Evolutionary conservation across 2,329 filamentous ascomycete species (phyloP), one percentile per base, ranked within the genome.

Genomic region (Beauveria caledonica): DNA sequence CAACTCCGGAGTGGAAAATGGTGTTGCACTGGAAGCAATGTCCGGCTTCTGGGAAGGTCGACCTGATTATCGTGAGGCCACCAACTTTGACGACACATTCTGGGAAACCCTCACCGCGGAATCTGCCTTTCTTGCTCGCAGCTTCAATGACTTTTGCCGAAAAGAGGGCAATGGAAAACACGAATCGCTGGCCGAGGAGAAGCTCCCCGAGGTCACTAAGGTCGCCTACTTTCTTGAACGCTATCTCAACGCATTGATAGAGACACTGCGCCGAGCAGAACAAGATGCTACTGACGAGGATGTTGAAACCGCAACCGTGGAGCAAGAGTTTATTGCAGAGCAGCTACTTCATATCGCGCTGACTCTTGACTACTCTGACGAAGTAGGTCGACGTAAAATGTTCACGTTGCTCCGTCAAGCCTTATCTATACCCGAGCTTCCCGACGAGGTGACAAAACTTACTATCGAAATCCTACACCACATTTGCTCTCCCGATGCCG

Each of bases 281-380:
- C 77, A 83, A 60, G 80, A 81, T 23, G 77, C 76, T 1, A 80
- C 80, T 13, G 81, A 80, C 17, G 83, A 87, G 4, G 81, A 85
- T 1, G 89, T 90, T 6, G 89, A 92, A 62, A 90, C 95, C 68
- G 89, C 95, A 65, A 88, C 88, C 0, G 87, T 92, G 7, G 92
- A 97, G 71, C 87, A 92, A 67, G 93, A 97, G 72, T 99, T 99
- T 67, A 89, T 97, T 63, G 89, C 97, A 44, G 92, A 97, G 71
- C 95, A 99, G 70, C 80, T 99, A 61, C 85, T 99, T 40, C 89
- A 97, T 67, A 96, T 99, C 69, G 89, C 91, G 5, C 81, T 92
- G 62, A 95, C 90, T 1, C 83, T 97, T 55, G 94, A 99, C 74
- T 99, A 97, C 73, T 92, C 90, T n/a, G 94, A 99, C 70, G 94